Conservation (phyloP, 352 stramenopile genomes). For the Phytopythium delawarense region DNA sequence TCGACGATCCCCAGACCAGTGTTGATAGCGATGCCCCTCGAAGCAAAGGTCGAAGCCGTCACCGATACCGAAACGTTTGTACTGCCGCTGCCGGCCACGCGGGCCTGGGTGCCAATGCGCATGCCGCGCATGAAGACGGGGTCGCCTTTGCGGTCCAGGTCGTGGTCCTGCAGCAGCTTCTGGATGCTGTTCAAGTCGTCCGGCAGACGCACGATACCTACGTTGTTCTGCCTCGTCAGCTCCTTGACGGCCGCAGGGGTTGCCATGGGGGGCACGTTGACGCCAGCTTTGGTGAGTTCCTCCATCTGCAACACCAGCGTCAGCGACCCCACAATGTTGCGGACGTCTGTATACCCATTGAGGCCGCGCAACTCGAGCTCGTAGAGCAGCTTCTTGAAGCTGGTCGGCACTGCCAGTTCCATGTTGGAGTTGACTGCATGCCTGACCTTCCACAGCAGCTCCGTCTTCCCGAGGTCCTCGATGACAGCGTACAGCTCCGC, state of each 20-base stretch:
- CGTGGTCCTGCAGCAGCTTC: slow-evolving; percentile 32
- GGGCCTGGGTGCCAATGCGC: slow-evolving; percentile 51
- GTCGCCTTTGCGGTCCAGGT: slow-evolving; percentile 64
- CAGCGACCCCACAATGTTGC: slow-evolving; percentile 54
- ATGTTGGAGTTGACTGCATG: slow-evolving; percentile 56
- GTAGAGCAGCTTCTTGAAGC: slow-evolving; percentile 33
- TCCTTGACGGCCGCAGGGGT: slow-evolving; percentile 42
- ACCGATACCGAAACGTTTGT: not conserved
- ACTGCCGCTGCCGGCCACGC: not conserved
- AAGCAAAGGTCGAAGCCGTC: not conserved
- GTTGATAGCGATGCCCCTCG: slow-evolving; percentile 20
- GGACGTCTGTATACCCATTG: slow-evolving; percentile 38
- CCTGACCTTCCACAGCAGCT: slow-evolving; percentile 74
- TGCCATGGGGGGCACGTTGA: slow-evolving; percentile 41
- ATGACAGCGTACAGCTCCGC: slow-evolving; percentile 60
- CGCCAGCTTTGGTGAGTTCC: slow-evolving; percentile 27
- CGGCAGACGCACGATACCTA: slow-evolving; percentile 50
- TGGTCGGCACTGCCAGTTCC: slow-evolving; percentile 49
- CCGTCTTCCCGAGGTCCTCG: slow-evolving; percentile 59
- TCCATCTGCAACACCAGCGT: slow-evolving; percentile 61
- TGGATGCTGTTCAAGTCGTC: slow-evolving; percentile 38
- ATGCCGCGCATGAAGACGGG: slow-evolving; percentile 52
- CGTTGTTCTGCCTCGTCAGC: slow-evolving; percentile 52
- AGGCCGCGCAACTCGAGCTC: slow-evolving; percentile 53
- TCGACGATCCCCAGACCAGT: slow-evolving; percentile 56